These are phyloP conservation scores for Chiua virens DNA, from an alignment of 768 basidiomycete genomes.

Conservation along the genomic window DNA sequence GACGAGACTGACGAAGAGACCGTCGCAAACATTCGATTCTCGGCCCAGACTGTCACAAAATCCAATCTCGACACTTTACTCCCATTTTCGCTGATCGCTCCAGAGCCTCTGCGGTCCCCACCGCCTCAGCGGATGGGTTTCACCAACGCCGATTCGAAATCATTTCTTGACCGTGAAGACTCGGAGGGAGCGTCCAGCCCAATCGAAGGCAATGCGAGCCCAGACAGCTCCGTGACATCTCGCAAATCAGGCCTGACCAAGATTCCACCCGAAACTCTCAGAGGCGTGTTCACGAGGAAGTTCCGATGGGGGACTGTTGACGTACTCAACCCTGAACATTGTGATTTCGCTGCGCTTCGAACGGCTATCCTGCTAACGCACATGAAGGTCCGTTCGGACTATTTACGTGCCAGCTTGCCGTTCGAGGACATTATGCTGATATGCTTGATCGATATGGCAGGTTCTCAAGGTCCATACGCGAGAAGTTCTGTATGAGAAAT, in stretches of 20 bases:
- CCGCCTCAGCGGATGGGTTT: constrained; percentile 20
- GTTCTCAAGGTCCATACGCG: constrained; percentile 80
- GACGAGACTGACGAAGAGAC: constrained; percentile 65
- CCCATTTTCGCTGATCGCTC: constrained; percentile 80
- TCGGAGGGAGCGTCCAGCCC: constrained; percentile 13
- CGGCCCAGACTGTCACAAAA: constrained; percentile 65
- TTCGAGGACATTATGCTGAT: constrained; percentile 9
- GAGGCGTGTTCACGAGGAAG: constrained; percentile 72
- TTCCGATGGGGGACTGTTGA: constrained; percentile 90
- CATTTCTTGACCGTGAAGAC: constrained; percentile 18
- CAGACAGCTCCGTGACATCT: constrained; percentile 38
- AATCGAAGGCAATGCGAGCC: constrained; percentile 35
- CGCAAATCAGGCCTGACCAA: constrained; percentile 35
- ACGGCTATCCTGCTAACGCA: constrained; percentile 84
- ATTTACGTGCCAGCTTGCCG: constrained; percentile 19
- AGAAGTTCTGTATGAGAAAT: constrained; percentile 92
- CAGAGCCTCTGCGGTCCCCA: constrained; percentile 52
- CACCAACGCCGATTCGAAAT: constrained; percentile 21
- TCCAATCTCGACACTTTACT: constrained; percentile 56
- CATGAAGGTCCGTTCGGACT: constrained; percentile 60
- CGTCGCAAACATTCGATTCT: constrained; percentile 75
- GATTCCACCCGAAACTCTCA: constrained; percentile 65
- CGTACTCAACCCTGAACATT: constrained; percentile 82
- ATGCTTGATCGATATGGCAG: constrained; percentile 37
- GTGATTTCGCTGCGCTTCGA: constrained; percentile 83